These are phyloP conservation scores for Tetrahymena borealis DNA, from an alignment of 73 alveolate species.

Conservation along the genomic window DNA sequence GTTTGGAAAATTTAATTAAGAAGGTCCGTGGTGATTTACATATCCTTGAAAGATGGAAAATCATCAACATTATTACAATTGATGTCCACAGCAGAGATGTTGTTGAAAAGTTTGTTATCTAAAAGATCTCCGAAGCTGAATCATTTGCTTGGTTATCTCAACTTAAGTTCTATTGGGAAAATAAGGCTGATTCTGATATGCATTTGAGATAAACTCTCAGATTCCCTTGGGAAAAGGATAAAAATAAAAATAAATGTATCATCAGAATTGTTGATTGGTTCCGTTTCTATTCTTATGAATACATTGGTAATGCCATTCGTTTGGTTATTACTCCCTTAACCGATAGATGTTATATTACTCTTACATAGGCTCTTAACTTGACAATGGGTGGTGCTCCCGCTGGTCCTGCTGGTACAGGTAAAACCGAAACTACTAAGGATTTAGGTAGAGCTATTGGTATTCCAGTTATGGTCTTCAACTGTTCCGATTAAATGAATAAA, in stretches of 20 bases:
- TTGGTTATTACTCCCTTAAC: slow-evolving; percentile 99
- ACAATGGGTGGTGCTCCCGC: slow-evolving; percentile 99
- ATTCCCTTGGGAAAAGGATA: slow-evolving; percentile 46
- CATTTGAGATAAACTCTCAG: slow-evolving; percentile 40
- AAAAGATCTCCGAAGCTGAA: slow-evolving; percentile 60
- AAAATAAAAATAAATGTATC: slow-evolving; percentile 87
- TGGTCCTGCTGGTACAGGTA: slow-evolving; percentile 99
- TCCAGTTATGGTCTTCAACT: slow-evolving; percentile 97
- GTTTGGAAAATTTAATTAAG: slow-evolving; percentile 34
- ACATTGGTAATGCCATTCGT: slow-evolving; percentile 98
- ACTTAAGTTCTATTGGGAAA: slow-evolving; percentile 96
- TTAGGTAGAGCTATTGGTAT: slow-evolving; percentile 98
- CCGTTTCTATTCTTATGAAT: slow-evolving; percentile 95
- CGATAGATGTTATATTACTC: slow-evolving; percentile 99
- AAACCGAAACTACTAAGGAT: slow-evolving; percentile 90
- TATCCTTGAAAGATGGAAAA: slow-evolving; percentile 86
- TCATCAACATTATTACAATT: slow-evolving; percentile 98
- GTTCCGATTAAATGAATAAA: slow-evolving; percentile 98
- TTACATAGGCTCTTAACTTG: slow-evolving; percentile 96
- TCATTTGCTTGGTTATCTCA: slow-evolving; percentile 98
- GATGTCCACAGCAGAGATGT: slow-evolving; percentile 99
- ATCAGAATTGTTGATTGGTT: slow-evolving; percentile 98
- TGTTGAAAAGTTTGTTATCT: slow-evolving; percentile 88
- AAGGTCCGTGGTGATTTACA: slow-evolving; percentile 83
- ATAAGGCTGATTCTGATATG: slow-evolving; percentile 39